Percentiles rank a stretch among this genome's conserved stretches.
phyloP scores from a whole-genome alignment of 805 yeast species.

The Myxozyma sirexii region DNA sequence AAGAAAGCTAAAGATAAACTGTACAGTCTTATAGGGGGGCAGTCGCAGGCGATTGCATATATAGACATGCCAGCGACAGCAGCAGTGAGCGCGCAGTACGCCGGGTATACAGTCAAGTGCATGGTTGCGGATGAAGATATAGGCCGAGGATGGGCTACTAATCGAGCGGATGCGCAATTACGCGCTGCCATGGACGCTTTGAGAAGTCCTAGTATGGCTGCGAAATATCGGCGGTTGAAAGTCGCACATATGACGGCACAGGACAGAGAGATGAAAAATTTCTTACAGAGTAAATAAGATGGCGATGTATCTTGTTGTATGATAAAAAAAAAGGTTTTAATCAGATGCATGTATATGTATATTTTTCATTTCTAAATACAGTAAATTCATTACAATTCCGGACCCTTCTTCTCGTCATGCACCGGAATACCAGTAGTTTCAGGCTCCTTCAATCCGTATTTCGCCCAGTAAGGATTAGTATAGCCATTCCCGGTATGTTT shows the following conservation, averaged over 20 bases:
- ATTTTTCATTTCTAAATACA: background rate
- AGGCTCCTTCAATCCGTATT: conserved; percentile 5
- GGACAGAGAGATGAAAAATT: background rate
- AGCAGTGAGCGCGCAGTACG: background rate
- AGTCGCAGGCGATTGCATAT: background rate
- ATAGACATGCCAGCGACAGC: background rate
- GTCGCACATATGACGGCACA: conserved; percentile 2
- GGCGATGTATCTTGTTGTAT: no score
- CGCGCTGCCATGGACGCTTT: conserved; percentile 85
- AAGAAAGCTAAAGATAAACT: conserved; percentile 75
- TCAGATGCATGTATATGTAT: background rate
- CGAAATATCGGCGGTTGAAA: conserved; percentile 50
- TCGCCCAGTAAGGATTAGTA: conserved; percentile 26
- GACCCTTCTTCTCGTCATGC: conserved; percentile 4
- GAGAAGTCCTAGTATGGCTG: conserved; percentile 57
- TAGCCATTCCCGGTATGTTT: conserved; percentile 30
- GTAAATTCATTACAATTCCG: background rate
- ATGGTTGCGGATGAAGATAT: conserved; percentile 62
- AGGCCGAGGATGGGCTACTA: conserved; percentile 73
- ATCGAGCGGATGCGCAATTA: conserved; percentile 74
- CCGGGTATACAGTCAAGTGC: conserved; percentile 65
- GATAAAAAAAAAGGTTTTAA: background rate
- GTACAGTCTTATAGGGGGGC: conserved; percentile 73
- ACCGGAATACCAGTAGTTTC: conserved; percentile 2
- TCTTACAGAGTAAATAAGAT: background rate